These are phyloP conservation scores for Platismatia glauca DNA, from an alignment of 495 filamentous ascomycete species.

Conservation along the genomic window DNA sequence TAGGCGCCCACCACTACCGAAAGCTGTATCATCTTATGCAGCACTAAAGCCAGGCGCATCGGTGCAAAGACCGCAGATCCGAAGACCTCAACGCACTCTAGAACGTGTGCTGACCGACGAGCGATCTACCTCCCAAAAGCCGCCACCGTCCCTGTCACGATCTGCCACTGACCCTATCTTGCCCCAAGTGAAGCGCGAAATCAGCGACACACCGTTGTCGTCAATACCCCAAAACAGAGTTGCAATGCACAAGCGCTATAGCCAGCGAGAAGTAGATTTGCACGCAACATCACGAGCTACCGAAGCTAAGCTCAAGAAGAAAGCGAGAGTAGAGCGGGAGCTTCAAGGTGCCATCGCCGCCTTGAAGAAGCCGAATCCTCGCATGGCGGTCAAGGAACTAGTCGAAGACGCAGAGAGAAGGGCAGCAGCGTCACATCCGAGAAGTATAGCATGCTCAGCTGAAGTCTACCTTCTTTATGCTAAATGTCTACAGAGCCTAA, in stretches of 20 bases:
- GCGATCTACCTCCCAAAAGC: conserved; percentile 39
- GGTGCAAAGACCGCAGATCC: conserved; percentile 41
- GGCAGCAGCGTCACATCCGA: conserved; percentile 16
- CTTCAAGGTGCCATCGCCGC: conserved; percentile 73
- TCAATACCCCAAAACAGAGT: conserved; percentile 43
- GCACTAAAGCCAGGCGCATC: conserved; percentile 45
- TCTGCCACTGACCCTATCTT: conserved; percentile 56
- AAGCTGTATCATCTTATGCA: conserved; percentile 26
- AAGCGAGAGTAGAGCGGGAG: conserved; percentile 56
- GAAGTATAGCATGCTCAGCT: conserved; percentile 11
- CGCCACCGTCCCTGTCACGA: conserved; percentile 49
- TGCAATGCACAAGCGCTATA: conserved; percentile 50
- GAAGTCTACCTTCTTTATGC: neutral
- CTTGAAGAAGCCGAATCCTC: conserved; percentile 79
- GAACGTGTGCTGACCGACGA: conserved; percentile 69
- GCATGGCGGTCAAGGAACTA: conserved; percentile 46
- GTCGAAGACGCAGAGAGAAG: conserved; percentile 25
- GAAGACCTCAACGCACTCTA: conserved; percentile 49
- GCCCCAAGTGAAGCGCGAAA: conserved; percentile 54
- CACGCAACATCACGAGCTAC: conserved; percentile 45
- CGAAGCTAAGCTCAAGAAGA: conserved; percentile 61
- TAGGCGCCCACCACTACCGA: conserved; percentile 41
- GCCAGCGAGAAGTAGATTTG: conserved; percentile 61
- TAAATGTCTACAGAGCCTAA: conserved; percentile 38
- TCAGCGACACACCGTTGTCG: conserved; percentile 49